These are phyloP conservation scores for Reticulascus tulasneorum DNA, from an alignment of 2,329 filamentous ascomycete species.

Conservation along the genomic window DNA sequence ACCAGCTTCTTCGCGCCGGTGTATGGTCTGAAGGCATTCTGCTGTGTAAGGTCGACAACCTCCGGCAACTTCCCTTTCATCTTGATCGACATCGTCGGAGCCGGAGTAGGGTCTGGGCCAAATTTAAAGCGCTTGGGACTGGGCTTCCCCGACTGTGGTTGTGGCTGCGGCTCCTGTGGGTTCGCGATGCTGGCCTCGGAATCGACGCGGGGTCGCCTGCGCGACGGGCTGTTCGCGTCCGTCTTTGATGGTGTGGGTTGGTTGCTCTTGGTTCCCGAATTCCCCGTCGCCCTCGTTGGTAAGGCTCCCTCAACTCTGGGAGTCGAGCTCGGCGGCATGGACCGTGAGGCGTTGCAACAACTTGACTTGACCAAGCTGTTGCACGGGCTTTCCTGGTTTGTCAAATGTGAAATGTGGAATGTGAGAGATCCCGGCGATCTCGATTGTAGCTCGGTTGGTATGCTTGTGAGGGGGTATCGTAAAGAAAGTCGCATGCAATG, in stretches of 20 bases:
- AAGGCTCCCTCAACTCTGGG: constrained; percentile 14
- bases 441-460: no score
- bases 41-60: constrained; percentile 28
- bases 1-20: constrained; percentile 78
- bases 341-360: constrained; percentile 15
- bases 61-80: constrained; percentile 37
- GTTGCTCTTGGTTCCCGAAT: constrained; percentile 5
- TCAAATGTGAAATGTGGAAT: no score
- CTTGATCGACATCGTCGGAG: constrained; percentile 20
- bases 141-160: constrained; percentile 8
- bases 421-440: no score
- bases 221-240: constrained; percentile 27
- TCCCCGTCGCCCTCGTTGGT: constrained; percentile 14
- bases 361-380: constrained; percentile 14
- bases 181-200: constrained; percentile 25
- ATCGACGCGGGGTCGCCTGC: constrained; percentile 33
- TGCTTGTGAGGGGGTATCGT: no score
- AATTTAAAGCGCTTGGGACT: constrained; percentile 15
- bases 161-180: constrained; percentile 16
- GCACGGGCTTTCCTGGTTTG: no score
- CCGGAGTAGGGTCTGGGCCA: constrained; percentile 5
- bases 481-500: no score
- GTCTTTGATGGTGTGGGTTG: constrained; percentile 7
- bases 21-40: constrained; percentile 62
- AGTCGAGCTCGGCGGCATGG: constrained; percentile 16